These are phyloP conservation scores for Ascochyta viciae-villosae DNA, from an alignment of 2,329 filamentous ascomycete genomes.

Conservation along the genomic window DNA sequence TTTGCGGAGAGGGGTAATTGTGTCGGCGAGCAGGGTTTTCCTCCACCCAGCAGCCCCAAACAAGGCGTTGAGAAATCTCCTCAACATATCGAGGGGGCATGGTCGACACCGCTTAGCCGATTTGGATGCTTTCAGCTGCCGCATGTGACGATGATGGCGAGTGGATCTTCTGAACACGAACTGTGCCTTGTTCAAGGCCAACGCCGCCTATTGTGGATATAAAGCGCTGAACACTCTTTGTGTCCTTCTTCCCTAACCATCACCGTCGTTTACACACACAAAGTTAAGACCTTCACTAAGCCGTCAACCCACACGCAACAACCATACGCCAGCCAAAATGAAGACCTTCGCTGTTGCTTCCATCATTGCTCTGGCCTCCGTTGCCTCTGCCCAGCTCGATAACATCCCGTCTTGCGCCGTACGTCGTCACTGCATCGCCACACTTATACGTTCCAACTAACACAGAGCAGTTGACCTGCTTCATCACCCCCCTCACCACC, in stretches of 20 bases:
- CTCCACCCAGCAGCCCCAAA: constrained; percentile 19
- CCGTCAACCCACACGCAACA: neutral
- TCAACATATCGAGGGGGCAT: constrained; percentile 17
- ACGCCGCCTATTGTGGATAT: constrained; percentile 22
- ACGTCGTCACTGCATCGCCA: constrained; percentile 26
- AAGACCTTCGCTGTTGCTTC: constrained; percentile 48
- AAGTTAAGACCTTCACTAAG: neutral
- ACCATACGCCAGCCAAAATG: constrained; percentile 38
- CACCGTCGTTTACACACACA: constrained; percentile 1
- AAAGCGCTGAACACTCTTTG: constrained; percentile 23
- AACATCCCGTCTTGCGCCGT: constrained; percentile 57
- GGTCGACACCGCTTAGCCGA: constrained; percentile 23
- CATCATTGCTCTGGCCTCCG: constrained; percentile 52
- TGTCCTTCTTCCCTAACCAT: neutral
- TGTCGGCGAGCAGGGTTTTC: constrained; percentile 17
- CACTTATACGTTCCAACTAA: constrained; percentile 21
- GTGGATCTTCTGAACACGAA: constrained; percentile 22
- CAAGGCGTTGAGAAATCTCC: constrained; percentile 2
- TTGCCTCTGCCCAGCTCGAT: constrained; percentile 56
- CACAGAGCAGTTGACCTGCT: constrained; percentile 54
- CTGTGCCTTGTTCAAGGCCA: constrained; percentile 20
- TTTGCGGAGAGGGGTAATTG: constrained; percentile 23
- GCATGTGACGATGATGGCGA: constrained; percentile 34
- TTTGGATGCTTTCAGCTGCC: constrained; percentile 18
- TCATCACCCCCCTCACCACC: constrained; percentile 49